phyloP scores from a whole-genome alignment of 2,329 filamentous ascomycete species.

The Dactylellina drechsleri region DNA sequence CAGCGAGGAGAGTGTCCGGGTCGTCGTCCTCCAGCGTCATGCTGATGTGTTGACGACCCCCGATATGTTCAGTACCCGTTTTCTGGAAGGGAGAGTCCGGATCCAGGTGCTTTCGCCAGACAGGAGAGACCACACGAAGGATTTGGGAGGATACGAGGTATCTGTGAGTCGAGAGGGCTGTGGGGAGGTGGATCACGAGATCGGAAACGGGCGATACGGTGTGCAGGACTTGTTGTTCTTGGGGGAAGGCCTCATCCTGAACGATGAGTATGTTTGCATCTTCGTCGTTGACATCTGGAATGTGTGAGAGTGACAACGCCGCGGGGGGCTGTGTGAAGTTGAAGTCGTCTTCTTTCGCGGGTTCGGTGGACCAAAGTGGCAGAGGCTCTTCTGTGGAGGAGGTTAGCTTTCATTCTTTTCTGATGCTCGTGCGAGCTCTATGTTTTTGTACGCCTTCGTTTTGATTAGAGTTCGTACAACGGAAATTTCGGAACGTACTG shows the following conservation, averaged over 20 bases:
- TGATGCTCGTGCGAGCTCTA: background rate
- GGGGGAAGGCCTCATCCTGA: background rate
- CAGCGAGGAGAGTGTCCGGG: constrained; percentile 32
- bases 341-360: constrained; percentile 10
- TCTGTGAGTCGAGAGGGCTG: background rate
- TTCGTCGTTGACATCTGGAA: background rate
- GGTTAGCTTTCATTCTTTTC: constrained; percentile 2
- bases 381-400: constrained; percentile 27
- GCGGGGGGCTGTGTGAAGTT: constrained; percentile 31
- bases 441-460: background rate
- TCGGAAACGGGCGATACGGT: constrained; percentile 46
- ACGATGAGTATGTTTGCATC: background rate
- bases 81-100: constrained; percentile 28
- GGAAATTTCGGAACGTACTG: constrained; percentile 9
- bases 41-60: constrained; percentile 18
- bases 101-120: constrained; percentile 42
- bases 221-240: constrained; percentile 6
- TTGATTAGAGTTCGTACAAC: background rate
- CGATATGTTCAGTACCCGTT: constrained; percentile 1
- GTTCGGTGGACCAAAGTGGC: constrained; percentile 27
- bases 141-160: constrained; percentile 51
- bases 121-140: constrained; percentile 38
- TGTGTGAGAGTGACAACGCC: background rate
- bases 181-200: constrained; percentile 32
- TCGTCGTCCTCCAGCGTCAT: constrained; percentile 47